phyloP scores from a whole-genome alignment of 345 rosid species.

The Draba incana region DNA sequence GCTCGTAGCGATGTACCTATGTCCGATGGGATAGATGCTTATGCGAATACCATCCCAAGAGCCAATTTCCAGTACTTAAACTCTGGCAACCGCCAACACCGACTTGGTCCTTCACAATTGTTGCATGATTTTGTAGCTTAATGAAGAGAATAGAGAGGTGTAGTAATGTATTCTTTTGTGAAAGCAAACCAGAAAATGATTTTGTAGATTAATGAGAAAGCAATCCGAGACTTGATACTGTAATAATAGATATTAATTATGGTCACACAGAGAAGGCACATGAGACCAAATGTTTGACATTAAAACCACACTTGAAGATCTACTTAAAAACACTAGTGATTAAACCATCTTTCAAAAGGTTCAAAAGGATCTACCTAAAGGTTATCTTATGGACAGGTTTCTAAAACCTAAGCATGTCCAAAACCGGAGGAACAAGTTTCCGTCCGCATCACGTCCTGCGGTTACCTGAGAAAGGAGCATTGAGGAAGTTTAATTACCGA shows the following conservation, averaged over 20 bases:
- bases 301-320: constrained; percentile 14
- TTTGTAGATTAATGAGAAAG: constrained; percentile 18
- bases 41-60: constrained; percentile 49
- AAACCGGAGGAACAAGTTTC: constrained; percentile 32
- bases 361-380: constrained; percentile 21
- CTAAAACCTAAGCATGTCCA: constrained; percentile 32
- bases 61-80: constrained; percentile 60
- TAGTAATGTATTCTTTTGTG: constrained; percentile 37
- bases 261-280: neutral
- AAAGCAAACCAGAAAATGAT: constrained; percentile 19
- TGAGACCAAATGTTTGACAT: neutral
- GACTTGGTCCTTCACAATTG: constrained; percentile 64
- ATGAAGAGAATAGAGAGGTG: constrained; percentile 34
- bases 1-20: constrained; percentile 52
- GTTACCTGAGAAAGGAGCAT: constrained; percentile 22
- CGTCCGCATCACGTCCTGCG: neutral
- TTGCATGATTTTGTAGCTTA: constrained; percentile 88
- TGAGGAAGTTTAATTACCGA: constrained; percentile 7
- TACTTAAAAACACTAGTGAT: neutral
- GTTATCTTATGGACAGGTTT: constrained; percentile 25
- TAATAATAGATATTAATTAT: too few relatives aligned
- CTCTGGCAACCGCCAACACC: constrained; percentile 61
- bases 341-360: neutral
- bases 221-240: too few relatives aligned
- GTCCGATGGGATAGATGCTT: constrained; percentile 48